These are phyloP conservation scores for Musa acuminata DNA, from an alignment of 176 grass and related monocot genomes.

Conservation along the genomic window DNA sequence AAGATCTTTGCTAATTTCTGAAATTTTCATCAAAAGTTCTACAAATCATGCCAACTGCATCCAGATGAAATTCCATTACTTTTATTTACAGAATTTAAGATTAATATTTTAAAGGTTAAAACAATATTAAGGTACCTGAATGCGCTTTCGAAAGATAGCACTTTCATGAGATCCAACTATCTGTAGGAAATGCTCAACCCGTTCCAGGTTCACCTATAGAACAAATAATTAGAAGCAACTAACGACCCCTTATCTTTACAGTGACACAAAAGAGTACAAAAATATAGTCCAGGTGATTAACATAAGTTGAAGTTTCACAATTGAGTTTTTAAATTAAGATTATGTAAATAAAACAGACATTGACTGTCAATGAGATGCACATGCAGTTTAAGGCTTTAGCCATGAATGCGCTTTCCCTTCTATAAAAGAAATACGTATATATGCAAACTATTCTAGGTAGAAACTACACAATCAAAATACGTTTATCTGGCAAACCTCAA, in stretches of 20 bases:
- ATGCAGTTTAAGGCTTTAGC: not conserved
- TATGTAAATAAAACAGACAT: not conserved
- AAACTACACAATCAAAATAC: not conserved
- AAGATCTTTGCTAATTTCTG: not conserved
- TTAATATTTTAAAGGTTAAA: not conserved
- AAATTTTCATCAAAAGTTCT: not conserved
- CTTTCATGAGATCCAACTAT: constrained; percentile 31
- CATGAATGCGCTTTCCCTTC: not conserved
- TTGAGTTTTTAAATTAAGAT: not conserved
- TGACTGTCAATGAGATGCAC: not conserved
- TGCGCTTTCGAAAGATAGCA: constrained; percentile 24
- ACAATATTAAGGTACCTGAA: constrained; percentile 18
- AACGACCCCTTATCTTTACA: not conserved
- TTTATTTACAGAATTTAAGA: not conserved
- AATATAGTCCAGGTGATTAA: not conserved
- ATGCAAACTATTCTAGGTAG: not conserved
- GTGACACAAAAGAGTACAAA: not conserved
- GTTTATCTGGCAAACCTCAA: constrained; percentile 9
- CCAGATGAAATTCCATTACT: not conserved
- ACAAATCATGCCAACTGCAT: not conserved
- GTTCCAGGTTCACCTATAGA: constrained; percentile 33
- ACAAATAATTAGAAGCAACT: constrained; percentile 7
- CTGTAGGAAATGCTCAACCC: constrained; percentile 33
- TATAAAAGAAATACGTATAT: not conserved
- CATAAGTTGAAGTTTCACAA: not conserved